Conservation (phyloP, 768 basidiomycete genomes). For the Suillus tomentosus region DNA sequence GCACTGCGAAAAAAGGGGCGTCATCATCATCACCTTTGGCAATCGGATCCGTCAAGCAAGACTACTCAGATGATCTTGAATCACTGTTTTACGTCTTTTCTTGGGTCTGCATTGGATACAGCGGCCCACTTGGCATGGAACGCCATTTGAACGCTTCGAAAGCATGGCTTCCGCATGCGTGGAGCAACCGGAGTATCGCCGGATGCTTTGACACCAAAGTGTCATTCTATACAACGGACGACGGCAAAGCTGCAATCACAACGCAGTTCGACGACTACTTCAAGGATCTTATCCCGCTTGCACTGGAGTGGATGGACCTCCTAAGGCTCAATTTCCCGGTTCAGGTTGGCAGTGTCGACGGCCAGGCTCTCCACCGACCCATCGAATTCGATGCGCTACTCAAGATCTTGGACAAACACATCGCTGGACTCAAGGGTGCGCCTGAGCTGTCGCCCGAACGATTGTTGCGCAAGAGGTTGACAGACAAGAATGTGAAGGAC, state of each 20-base stretch:
- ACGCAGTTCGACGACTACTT: background rate
- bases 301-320: background rate
- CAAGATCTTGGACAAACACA: background rate
- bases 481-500: background rate
- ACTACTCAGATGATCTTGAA: slow-evolving; percentile 5
- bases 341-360: no score
- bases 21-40: background rate
- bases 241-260: background rate
- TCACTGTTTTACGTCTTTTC: slow-evolving; percentile 2
- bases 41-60: background rate
- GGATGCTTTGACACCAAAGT: background rate
- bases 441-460: background rate
- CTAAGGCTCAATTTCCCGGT: background rate
- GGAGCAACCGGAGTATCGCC: background rate
- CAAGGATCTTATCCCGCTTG: background rate
- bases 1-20: background rate
- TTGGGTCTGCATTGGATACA: background rate
- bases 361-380: background rate
- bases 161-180: background rate
- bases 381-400: background rate
- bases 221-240: background rate
- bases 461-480: background rate
- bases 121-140: background rate
- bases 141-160: background rate
- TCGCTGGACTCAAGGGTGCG: background rate